phyloP scores from a whole-genome alignment of 1,284 basidiomycete species.

The Trametes pubescens region DNA sequence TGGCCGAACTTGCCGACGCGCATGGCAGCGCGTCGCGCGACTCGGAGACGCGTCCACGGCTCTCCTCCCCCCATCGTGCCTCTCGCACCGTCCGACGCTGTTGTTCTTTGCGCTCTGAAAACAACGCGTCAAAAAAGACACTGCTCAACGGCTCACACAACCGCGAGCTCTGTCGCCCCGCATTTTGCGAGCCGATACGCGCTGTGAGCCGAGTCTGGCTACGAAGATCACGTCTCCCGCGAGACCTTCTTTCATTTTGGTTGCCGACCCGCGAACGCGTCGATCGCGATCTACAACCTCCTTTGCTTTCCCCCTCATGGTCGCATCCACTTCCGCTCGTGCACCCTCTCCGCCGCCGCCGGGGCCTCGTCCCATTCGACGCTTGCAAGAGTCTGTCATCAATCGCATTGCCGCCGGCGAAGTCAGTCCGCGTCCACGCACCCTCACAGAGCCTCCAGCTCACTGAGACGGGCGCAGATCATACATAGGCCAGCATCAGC shows the following conservation, averaged over 20 bases:
- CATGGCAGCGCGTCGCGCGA: not conserved
- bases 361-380: slow-evolving; percentile 65
- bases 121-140: not conserved
- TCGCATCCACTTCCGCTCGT: slow-evolving; percentile 5
- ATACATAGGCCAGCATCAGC: slow-evolving; percentile 97
- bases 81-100: not conserved
- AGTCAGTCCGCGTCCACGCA: slow-evolving; percentile 46
- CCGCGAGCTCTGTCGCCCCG: too few species aligned
- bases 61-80: not conserved
- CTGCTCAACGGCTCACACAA: too few species aligned
- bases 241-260: slow-evolving; percentile 8
- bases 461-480: slow-evolving; percentile 63
- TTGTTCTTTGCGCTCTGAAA: not conserved
- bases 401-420: slow-evolving; percentile 88
- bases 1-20: slow-evolving; percentile 9
- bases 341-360: slow-evolving; percentile 27
- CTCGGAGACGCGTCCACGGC: not conserved
- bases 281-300: slow-evolving; percentile 6
- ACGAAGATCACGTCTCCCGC: slow-evolving; percentile 4
- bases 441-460: not conserved
- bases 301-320: slow-evolving; percentile 15
- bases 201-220: not conserved
- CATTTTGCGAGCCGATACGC: not conserved
- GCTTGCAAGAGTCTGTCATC: slow-evolving; percentile 78
- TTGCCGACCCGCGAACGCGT: slow-evolving; percentile 6